Conservation (phyloP, 2,329 filamentous ascomycete species). For the Trichoderma guizhouense region DNA sequence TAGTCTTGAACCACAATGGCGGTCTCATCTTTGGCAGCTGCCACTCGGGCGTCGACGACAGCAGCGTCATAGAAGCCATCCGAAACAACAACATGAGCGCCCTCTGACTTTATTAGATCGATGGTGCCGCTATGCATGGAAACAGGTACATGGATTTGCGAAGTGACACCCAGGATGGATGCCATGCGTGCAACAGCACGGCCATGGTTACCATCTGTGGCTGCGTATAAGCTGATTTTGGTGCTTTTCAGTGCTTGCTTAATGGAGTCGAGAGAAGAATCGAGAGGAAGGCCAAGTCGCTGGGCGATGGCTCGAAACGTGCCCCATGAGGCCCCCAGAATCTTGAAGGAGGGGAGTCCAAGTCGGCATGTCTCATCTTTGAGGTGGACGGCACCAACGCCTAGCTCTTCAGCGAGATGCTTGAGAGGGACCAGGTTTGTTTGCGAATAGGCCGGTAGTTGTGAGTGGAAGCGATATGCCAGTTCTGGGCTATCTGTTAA, state of each 20-base stretch:
- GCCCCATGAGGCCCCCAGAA: constrained; percentile 75
- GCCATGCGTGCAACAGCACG: constrained; percentile 69
- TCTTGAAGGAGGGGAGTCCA: constrained; percentile 72
- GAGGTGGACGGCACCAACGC: constrained; percentile 56
- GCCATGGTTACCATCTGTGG: constrained; percentile 76
- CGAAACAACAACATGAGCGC: constrained; percentile 54
- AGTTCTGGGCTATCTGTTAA: background rate
- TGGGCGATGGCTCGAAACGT: constrained; percentile 55
- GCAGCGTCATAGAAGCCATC: constrained; percentile 63
- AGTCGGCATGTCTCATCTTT: constrained; percentile 71
- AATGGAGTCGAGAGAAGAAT: constrained; percentile 43
- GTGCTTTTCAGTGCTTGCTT: constrained; percentile 29
- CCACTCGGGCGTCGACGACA: constrained; percentile 46
- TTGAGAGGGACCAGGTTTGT: constrained; percentile 53
- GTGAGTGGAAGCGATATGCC: constrained; percentile 20
- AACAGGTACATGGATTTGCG: constrained; percentile 60
- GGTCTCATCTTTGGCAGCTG: constrained; percentile 35
- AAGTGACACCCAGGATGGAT: constrained; percentile 51
- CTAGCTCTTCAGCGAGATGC: constrained; percentile 54
- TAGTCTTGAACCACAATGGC: constrained; percentile 66
- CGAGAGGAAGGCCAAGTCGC: constrained; percentile 41
- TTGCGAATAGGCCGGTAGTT: constrained; percentile 38
- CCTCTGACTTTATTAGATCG: constrained; percentile 57
- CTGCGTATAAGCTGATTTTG: constrained; percentile 52
- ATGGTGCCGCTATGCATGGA: constrained; percentile 54